Conservation (phyloP, 1,139 yeast genomes). For the Taphrina deformans region DNA sequence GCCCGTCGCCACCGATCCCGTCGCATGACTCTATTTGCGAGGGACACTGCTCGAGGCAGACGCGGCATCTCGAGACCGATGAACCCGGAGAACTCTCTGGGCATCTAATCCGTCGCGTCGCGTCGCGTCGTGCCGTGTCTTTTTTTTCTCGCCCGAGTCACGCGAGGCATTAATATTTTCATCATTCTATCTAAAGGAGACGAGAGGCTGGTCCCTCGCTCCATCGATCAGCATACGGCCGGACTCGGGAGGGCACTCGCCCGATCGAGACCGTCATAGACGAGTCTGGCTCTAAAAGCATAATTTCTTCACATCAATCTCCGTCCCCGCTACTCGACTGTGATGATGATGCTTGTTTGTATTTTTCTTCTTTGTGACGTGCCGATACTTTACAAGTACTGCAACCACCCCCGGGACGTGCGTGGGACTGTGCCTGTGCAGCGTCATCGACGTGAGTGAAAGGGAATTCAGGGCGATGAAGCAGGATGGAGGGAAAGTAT, state of each 20-base stretch:
- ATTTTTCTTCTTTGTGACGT: no score
- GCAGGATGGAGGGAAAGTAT: no score
- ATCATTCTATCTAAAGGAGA: background rate
- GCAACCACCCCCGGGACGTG: no score
- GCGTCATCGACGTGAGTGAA: no score
- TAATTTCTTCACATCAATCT: no score
- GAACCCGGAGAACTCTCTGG: constrained; percentile 49
- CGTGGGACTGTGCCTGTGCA: no score
- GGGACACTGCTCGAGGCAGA: background rate
- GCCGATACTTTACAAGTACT: no score
- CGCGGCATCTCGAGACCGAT: constrained; percentile 47
- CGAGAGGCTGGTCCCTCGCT: background rate
- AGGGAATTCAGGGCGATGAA: no score
- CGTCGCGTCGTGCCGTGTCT: no score
- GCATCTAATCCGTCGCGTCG: constrained; percentile 36
- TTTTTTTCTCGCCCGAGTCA: background rate
- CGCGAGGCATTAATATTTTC: background rate
- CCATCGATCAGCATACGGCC: background rate
- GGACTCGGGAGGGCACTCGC: background rate
- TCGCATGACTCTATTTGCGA: constrained; percentile 2
- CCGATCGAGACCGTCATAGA: background rate
- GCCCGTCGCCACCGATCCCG: constrained; percentile 44
- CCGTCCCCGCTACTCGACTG: no score
- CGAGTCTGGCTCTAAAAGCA: background rate
- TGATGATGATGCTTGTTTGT: no score